phyloP scores from a whole-genome alignment of 495 filamentous ascomycete genomes.

The Penicillium fimorum region DNA sequence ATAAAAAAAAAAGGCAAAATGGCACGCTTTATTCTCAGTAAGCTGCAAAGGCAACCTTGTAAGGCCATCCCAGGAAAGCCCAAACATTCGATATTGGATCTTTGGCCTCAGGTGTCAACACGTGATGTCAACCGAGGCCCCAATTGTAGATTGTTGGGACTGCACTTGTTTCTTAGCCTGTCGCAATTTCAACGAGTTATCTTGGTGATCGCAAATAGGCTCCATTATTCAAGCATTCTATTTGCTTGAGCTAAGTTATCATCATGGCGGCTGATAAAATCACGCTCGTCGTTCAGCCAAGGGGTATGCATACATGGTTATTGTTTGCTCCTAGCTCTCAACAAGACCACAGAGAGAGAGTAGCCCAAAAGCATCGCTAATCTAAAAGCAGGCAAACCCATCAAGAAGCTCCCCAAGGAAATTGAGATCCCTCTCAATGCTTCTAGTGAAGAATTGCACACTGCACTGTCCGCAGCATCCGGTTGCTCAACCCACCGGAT shows the following conservation, averaged over 20 bases:
- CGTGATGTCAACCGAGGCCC: slow-evolving; percentile 21
- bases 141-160: slow-evolving; percentile 8
- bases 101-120: slow-evolving; percentile 19
- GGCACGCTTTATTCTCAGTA: neutral
- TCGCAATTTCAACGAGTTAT: slow-evolving; percentile 13
- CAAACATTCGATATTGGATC: neutral
- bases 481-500: slow-evolving; percentile 59
- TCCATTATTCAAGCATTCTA: neutral
- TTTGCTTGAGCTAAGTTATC: slow-evolving; percentile 1
- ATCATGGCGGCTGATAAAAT: slow-evolving; percentile 35
- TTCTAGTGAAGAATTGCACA: slow-evolving; percentile 63
- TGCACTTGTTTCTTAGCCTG: slow-evolving; percentile 5
- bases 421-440: slow-evolving; percentile 59
- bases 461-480: slow-evolving; percentile 51
- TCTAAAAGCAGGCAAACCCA: slow-evolving; percentile 52
- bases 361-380: slow-evolving; percentile 3
- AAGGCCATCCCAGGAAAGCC: neutral
- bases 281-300: slow-evolving; percentile 39
- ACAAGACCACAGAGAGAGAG: neutral
- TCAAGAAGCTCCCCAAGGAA: slow-evolving; percentile 68
- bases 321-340: slow-evolving; percentile 7
- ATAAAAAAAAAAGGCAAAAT: neutral
- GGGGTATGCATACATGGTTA: slow-evolving; percentile 33
- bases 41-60: slow-evolving; percentile 2
- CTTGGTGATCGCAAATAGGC: neutral